phyloP scores from a whole-genome alignment of 805 yeast species.

The Yarrowia alimentaria region DNA sequence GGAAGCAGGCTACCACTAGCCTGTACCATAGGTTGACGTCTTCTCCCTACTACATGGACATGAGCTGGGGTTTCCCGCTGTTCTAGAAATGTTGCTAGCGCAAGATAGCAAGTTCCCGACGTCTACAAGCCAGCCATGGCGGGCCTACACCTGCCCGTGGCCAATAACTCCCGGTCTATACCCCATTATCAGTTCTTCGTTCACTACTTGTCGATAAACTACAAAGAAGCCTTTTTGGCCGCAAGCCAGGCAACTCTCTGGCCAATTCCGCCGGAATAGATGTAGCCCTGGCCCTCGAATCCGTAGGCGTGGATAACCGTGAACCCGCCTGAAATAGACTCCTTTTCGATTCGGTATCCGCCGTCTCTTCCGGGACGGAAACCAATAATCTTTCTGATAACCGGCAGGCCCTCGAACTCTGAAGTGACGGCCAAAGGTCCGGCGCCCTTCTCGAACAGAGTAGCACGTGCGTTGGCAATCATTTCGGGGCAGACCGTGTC shows the following conservation, averaged over 20 bases:
- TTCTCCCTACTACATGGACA: too few species aligned
- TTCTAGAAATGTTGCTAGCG: too few species aligned
- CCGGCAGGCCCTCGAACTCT: conserved; percentile 6
- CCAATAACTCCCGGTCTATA: too few species aligned
- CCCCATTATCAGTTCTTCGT: too few species aligned
- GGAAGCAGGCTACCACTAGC: too few species aligned
- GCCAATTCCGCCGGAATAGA: conserved; percentile 56
- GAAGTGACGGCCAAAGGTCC: conserved; percentile 21
- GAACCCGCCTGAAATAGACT: conserved; percentile 31
- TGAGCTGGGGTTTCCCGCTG: too few species aligned
- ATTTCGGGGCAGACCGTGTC: conserved; percentile 5
- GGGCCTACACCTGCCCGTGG: too few species aligned
- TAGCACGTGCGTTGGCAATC: conserved; percentile 24
- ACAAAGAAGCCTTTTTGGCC: conserved; percentile 20
- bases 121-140: too few species aligned
- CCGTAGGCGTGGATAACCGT: conserved; percentile 62
- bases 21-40: too few species aligned
- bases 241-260: conserved; percentile 40
- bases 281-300: conserved; percentile 64
- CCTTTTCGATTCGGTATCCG: conserved; percentile 55
- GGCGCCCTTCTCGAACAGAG: conserved; percentile 14
- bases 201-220: not conserved
- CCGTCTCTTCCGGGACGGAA: conserved; percentile 64
- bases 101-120: too few species aligned
- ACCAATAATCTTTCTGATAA: conserved; percentile 55